Conservation (phyloP, 768 basidiomycete species). For the Boletellus ananiceps region DNA sequence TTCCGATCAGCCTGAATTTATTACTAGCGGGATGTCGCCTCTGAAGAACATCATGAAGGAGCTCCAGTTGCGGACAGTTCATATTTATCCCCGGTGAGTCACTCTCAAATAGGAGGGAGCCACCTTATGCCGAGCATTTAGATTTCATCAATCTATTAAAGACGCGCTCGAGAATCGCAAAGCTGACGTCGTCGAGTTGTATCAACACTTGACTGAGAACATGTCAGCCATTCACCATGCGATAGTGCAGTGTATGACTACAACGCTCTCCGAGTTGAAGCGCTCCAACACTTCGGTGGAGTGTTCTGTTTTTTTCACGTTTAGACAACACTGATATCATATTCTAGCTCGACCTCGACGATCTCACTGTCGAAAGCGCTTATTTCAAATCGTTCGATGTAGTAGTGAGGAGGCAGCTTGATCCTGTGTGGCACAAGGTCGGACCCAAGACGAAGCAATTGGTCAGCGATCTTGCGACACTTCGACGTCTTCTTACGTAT, state of each 20-base stretch:
- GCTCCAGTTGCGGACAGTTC: slow-evolving; percentile 81
- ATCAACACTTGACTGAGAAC: slow-evolving; percentile 75
- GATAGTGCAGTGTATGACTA: slow-evolving; percentile 91
- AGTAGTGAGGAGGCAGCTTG: slow-evolving; percentile 83
- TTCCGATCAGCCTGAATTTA: slow-evolving; percentile 93
- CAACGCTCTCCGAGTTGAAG: slow-evolving; percentile 84
- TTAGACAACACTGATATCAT: not conserved
- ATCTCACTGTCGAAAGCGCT: slow-evolving; percentile 86
- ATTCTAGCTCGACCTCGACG: slow-evolving; percentile 86
- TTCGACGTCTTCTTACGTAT: slow-evolving; percentile 78
- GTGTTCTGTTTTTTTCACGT: not conserved
- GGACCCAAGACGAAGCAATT: slow-evolving; percentile 89
- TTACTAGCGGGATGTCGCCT: slow-evolving; percentile 88
- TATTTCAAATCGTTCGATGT: slow-evolving; percentile 92
- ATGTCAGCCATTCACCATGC: slow-evolving; percentile 93
- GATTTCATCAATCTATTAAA: slow-evolving; percentile 89
- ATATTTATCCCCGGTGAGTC: slow-evolving; percentile 83
- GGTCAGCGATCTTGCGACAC: slow-evolving; percentile 79
- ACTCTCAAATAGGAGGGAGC: not conserved
- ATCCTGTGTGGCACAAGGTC: slow-evolving; percentile 96
- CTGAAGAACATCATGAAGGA: slow-evolving; percentile 91
- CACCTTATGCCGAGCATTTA: slow-evolving; percentile 27
- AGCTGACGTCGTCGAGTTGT: slow-evolving; percentile 90
- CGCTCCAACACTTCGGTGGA: slow-evolving; percentile 72
- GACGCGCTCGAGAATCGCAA: slow-evolving; percentile 73